These are phyloP conservation scores for Leucoagaricus sp. DNA, from an alignment of 1,284 basidiomycete genomes.

Conservation along the genomic window DNA sequence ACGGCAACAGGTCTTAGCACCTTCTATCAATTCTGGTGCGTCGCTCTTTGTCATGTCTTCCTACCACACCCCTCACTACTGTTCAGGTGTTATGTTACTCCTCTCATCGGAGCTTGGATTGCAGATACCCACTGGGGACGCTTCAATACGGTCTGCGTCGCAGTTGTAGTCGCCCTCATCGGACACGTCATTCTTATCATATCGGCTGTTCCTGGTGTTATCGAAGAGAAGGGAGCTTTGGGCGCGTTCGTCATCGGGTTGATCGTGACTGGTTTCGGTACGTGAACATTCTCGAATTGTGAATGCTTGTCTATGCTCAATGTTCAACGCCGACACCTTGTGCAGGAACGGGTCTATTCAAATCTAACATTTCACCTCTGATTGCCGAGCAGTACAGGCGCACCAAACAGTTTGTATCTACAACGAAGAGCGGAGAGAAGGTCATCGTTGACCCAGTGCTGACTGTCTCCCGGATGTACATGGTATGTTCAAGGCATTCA, in stretches of 20 bases:
- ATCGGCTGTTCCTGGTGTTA: constrained; percentile 70
- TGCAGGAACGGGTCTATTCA: constrained; percentile 75
- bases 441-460: constrained; percentile 82
- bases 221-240: constrained; percentile 57
- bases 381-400: constrained; percentile 77
- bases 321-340: background rate
- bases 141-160: constrained; percentile 70
- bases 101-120: constrained; percentile 67
- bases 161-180: constrained; percentile 57
- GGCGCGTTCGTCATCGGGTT: constrained; percentile 68
- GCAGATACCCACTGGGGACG: constrained; percentile 76
- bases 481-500: constrained; percentile 42
- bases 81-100: constrained; percentile 57
- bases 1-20: constrained; percentile 71
- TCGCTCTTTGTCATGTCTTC: background rate
- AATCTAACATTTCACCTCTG: constrained; percentile 78
- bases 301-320: no score
- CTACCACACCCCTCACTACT: no score
- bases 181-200: constrained; percentile 79
- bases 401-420: constrained; percentile 55
- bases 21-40: constrained; percentile 62
- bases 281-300: constrained; percentile 26
- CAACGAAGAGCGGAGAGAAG: constrained; percentile 65
- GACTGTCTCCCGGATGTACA: constrained; percentile 73
- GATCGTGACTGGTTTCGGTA: constrained; percentile 64